A percentile compares a stretch with the other conserved stretches of the same genome.
Evolutionary conservation across 2,329 filamentous ascomycete genomes (phyloP).

Genomic region (Colletotrichum cuscutae): DNA sequence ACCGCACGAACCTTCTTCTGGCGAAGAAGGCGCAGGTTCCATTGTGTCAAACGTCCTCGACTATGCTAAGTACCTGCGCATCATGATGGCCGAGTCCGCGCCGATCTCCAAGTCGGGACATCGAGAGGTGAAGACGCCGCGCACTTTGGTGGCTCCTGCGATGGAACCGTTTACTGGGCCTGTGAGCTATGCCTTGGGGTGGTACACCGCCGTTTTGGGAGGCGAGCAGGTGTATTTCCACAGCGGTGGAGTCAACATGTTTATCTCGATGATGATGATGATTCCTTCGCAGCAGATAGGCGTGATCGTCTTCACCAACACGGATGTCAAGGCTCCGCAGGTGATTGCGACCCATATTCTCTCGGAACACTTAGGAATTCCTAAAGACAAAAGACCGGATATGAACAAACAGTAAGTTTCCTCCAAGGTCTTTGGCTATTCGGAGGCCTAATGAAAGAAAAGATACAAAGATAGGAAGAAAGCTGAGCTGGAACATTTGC

Average conservation of each 20-base stretch:
- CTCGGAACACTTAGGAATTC: constrained; percentile 42
- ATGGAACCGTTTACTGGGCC: constrained; percentile 36
- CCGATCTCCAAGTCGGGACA: constrained; percentile 42
- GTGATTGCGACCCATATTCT: constrained; percentile 43
- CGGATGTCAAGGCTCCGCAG: constrained; percentile 30
- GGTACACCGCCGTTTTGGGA: constrained; percentile 39
- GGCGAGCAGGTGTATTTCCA: constrained; percentile 45
- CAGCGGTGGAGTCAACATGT: constrained; percentile 42
- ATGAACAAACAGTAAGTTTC: constrained; percentile 33
- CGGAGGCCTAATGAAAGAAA: background rate
- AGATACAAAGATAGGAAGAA: background rate
- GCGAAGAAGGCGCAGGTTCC: constrained; percentile 54
- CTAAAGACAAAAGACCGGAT: constrained; percentile 31
- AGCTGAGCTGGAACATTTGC: background rate
- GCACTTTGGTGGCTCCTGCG: constrained; percentile 36
- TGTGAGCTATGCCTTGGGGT: constrained; percentile 44
- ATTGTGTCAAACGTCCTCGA: constrained; percentile 52
- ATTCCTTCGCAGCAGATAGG: constrained; percentile 46
- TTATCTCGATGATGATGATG: constrained; percentile 44
- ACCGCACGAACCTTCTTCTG: constrained; percentile 40
- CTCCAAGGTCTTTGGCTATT: rapidly evolving
- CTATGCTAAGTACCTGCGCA: constrained; percentile 47
- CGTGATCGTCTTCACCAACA: constrained; percentile 44
- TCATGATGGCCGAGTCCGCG: constrained; percentile 43
- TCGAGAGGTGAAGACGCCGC: constrained; percentile 41